Evolutionary conservation across 2,329 filamentous ascomycete genomes (phyloP).

Genomic region (Beauveria varroae): DNA sequence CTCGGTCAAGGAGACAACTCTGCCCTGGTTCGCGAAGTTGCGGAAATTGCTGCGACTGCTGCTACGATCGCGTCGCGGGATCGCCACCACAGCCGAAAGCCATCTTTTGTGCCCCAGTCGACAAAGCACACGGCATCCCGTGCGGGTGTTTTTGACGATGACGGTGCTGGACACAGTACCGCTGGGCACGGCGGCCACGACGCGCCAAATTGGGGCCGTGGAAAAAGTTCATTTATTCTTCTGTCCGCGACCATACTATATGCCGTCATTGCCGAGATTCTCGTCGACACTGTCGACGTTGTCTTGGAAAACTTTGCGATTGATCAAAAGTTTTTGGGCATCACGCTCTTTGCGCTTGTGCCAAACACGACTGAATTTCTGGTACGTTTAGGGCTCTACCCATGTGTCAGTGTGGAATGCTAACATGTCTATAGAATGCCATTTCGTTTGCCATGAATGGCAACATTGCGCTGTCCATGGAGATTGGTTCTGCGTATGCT

Average conservation of each 20-base stretch:
- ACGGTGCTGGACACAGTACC: constrained; percentile 22
- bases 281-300: constrained; percentile 96
- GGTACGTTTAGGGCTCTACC: constrained; percentile 41
- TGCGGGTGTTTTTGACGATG: constrained; percentile 38
- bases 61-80: constrained; percentile 82
- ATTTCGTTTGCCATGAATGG: constrained; percentile 99
- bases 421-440: constrained; percentile 58
- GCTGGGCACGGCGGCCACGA: constrained; percentile 69
- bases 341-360: constrained; percentile 92
- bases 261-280: constrained; percentile 92
- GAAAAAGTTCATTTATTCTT: constrained; percentile 83
- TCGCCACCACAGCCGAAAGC: constrained; percentile 31
- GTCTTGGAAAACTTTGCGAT: constrained; percentile 84
- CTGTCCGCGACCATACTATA: constrained; percentile 86
- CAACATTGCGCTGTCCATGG: constrained; percentile 97
- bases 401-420: neutral
- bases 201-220: constrained; percentile 95
- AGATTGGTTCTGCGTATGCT: constrained; percentile 95
- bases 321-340: constrained; percentile 94
- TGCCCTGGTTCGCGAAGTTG: constrained; percentile 74
- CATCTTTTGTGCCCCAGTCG: constrained; percentile 23
- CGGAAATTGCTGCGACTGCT: constrained; percentile 88
- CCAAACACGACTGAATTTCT: constrained; percentile 98
- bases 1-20: constrained; percentile 78
- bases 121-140: constrained; percentile 19